These are phyloP conservation scores for Eucalyptus marginata DNA, from an alignment of 345 rosid species.

Conservation along the genomic window DNA sequence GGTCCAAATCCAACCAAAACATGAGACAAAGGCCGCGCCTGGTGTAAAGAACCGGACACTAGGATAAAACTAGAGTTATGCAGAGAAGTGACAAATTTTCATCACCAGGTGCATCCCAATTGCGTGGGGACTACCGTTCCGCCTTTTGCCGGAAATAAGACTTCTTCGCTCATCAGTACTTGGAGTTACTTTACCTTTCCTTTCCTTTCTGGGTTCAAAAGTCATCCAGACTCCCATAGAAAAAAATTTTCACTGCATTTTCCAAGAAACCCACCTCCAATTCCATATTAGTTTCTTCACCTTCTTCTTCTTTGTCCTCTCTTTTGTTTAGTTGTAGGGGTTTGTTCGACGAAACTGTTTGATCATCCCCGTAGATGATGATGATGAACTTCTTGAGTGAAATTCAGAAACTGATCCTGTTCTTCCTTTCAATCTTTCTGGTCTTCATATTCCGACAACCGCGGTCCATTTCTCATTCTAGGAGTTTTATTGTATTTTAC, in stretches of 20 bases:
- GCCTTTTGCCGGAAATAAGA: neutral
- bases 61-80: neutral
- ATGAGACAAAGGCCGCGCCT: neutral
- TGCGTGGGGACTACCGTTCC: neutral
- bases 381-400: no score
- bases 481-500: neutral
- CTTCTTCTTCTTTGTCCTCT: neutral
- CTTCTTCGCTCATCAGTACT: neutral
- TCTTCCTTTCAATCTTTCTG: neutral
- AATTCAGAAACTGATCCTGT: neutral
- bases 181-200: neutral
- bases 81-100: neutral
- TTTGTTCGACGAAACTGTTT: no score
- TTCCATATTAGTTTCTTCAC: neutral
- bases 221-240: neutral
- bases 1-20: neutral
- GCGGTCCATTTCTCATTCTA: neutral
- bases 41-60: neutral
- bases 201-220: neutral
- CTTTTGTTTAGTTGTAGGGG: no score
- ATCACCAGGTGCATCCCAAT: neutral
- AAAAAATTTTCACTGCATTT: neutral
- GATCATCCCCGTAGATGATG: no score
- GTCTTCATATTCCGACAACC: neutral
- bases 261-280: neutral